Evolutionary conservation across 495 filamentous ascomycete species (phyloP).

Genomic region (Lindgomyces ingoldianus): DNA sequence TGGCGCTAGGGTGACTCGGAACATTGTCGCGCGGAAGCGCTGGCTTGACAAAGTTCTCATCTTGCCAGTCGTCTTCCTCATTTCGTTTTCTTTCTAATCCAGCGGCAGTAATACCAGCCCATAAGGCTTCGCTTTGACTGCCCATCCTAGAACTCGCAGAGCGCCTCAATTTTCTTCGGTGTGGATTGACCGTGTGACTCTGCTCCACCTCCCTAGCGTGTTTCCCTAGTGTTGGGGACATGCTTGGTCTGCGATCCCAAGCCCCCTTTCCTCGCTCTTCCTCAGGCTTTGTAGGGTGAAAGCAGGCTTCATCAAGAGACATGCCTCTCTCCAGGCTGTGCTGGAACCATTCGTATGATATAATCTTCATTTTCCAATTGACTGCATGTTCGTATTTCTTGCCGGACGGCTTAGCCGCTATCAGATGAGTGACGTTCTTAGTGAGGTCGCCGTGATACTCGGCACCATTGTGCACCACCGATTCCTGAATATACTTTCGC

Average conservation of each 20-base stretch:
- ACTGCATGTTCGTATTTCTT: slow-evolving; percentile 86
- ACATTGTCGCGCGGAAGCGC: not conserved
- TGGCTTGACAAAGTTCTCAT: slow-evolving; percentile 8
- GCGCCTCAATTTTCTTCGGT: slow-evolving; percentile 30
- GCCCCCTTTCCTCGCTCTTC: slow-evolving; percentile 76
- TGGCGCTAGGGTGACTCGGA: not conserved
- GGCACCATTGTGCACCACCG: slow-evolving; percentile 68
- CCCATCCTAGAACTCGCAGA: slow-evolving; percentile 35
- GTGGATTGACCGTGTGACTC: slow-evolving; percentile 12
- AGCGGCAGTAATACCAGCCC: slow-evolving; percentile 79
- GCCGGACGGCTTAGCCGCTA: slow-evolving; percentile 75
- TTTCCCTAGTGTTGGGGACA: slow-evolving; percentile 35
- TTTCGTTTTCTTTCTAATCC: slow-evolving; percentile 46
- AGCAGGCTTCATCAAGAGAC: slow-evolving; percentile 81
- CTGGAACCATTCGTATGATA: slow-evolving; percentile 79
- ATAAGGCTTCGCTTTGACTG: slow-evolving; percentile 73
- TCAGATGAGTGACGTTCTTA: slow-evolving; percentile 78
- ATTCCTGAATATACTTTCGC: slow-evolving; percentile 66
- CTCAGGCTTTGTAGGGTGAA: slow-evolving; percentile 67
- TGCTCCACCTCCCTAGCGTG: slow-evolving; percentile 20
- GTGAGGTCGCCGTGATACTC: slow-evolving; percentile 84
- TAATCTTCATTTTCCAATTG: slow-evolving; percentile 74
- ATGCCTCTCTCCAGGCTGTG: slow-evolving; percentile 90
- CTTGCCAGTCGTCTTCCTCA: slow-evolving; percentile 44
- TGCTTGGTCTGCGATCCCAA: slow-evolving; percentile 57